Evolutionary conservation across 2,329 filamentous ascomycete species (phyloP).

Genomic region (Diaporthe humulicola): DNA sequence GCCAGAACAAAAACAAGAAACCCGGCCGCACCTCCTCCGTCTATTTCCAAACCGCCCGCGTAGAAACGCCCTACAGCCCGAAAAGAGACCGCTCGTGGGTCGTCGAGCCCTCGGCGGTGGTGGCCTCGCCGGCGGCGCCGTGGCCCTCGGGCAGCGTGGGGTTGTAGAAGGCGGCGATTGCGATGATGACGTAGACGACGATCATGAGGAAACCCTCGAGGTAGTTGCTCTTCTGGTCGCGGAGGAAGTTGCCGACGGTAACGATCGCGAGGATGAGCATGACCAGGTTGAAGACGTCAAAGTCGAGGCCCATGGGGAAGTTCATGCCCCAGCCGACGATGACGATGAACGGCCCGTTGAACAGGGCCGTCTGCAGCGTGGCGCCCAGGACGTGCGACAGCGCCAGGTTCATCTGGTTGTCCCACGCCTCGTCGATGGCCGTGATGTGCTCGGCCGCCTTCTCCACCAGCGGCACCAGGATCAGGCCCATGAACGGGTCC

Average conservation of each 20-base stretch:
- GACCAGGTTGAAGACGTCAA: conserved; percentile 88
- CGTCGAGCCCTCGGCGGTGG: not conserved
- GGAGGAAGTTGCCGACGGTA: conserved; percentile 87
- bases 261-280: conserved; percentile 87
- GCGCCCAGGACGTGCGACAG: conserved; percentile 88
- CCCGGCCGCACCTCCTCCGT: not conserved
- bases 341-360: conserved; percentile 87
- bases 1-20: not conserved
- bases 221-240: conserved; percentile 92
- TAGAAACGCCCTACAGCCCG: not conserved
- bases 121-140: not conserved
- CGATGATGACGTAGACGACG: conserved; percentile 72
- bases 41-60: not conserved
- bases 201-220: conserved; percentile 88
- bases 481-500: conserved; percentile 69
- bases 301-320: conserved; percentile 82
- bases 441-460: conserved; percentile 90
- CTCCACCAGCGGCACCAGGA: conserved; percentile 85
- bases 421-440: conserved; percentile 87
- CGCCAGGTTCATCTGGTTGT: conserved; percentile 87
- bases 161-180: conserved; percentile 70
- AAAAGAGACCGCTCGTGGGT: not conserved
- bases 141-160: conserved; percentile 55
- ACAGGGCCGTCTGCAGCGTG: conserved; percentile 88
- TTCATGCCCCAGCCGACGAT: conserved; percentile 85